These are phyloP conservation scores for Luffa aegyptiaca DNA, from an alignment of 306 rosid genomes.

Conservation along the genomic window DNA sequence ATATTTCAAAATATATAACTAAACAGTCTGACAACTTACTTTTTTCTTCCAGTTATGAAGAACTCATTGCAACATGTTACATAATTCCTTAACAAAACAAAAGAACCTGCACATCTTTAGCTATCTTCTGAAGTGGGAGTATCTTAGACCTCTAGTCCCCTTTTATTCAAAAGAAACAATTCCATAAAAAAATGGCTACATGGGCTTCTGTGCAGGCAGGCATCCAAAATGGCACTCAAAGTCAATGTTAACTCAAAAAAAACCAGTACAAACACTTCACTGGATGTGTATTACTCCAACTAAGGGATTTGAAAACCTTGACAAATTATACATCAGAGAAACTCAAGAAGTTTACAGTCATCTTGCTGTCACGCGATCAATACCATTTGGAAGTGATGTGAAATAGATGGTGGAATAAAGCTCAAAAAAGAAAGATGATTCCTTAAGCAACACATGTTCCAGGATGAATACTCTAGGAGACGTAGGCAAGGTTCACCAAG, in stretches of 20 bases:
- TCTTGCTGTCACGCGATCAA: background rate
- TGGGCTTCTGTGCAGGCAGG: background rate
- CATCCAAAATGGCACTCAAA: background rate
- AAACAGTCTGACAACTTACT: conserved; percentile 43
- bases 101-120: conserved; percentile 26
- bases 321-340: background rate
- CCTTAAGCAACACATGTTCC: conserved; percentile 1
- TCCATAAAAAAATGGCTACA: background rate
- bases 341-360: background rate
- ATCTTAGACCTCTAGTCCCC: conserved; percentile 1
- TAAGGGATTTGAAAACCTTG: background rate
- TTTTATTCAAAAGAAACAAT: background rate
- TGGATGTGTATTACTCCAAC: background rate
- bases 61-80: conserved; percentile 37
- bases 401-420: background rate
- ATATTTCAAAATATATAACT: conserved; percentile 8
- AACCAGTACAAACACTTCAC: background rate
- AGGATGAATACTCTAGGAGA: background rate
- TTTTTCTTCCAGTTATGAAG: conserved; percentile 24
- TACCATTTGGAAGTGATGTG: background rate
- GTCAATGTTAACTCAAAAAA: background rate
- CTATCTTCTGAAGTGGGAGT: conserved; percentile 19
- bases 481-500: background rate
- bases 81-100: conserved; percentile 32
- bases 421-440: background rate